Conservation (phyloP, 805 yeast species). For the Wickerhamomyces pijperi region DNA sequence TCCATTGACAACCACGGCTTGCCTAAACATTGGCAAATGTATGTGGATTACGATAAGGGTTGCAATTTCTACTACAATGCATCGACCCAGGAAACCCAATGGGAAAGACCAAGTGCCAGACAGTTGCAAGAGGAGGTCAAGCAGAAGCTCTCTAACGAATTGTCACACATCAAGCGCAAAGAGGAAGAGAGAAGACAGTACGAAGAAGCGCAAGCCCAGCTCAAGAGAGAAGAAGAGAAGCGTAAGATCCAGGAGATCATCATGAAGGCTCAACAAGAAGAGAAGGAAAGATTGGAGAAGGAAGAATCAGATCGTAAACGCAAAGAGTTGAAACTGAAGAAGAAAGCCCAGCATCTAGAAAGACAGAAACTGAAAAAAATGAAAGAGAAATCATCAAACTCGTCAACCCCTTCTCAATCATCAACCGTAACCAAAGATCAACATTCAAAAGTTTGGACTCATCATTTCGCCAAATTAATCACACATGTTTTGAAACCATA, state of each 20-base stretch:
- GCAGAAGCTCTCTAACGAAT: constrained; percentile 7
- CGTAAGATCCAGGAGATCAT: constrained; percentile 22
- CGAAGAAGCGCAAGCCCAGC: constrained; percentile 18
- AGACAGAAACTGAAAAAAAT: constrained; percentile 7
- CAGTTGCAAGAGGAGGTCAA: neutral
- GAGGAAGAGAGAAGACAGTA: constrained; percentile 22
- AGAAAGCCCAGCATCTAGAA: constrained; percentile 25
- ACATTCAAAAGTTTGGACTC: neutral
- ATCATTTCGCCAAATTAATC: neutral
- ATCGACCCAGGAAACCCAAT: constrained; percentile 33
- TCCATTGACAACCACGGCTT: constrained; percentile 5
- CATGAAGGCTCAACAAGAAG: constrained; percentile 24
- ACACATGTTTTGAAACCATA: neutral
- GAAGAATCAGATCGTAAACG: constrained; percentile 8
- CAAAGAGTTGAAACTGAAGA: constrained; percentile 10
- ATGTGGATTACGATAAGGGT: constrained; percentile 36
- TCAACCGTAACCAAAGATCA: neutral
- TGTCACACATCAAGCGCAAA: constrained; percentile 9
- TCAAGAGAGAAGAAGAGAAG: constrained; percentile 16
- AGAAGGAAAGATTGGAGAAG: constrained; percentile 18
- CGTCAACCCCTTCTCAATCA: neutral
- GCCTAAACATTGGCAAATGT: constrained; percentile 43
- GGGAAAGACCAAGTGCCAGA: constrained; percentile 42
- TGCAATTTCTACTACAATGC: constrained; percentile 34
- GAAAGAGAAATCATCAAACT: neutral